phyloP scores from a whole-genome alignment of 1,284 basidiomycete genomes.

The Irpex lacteus region DNA sequence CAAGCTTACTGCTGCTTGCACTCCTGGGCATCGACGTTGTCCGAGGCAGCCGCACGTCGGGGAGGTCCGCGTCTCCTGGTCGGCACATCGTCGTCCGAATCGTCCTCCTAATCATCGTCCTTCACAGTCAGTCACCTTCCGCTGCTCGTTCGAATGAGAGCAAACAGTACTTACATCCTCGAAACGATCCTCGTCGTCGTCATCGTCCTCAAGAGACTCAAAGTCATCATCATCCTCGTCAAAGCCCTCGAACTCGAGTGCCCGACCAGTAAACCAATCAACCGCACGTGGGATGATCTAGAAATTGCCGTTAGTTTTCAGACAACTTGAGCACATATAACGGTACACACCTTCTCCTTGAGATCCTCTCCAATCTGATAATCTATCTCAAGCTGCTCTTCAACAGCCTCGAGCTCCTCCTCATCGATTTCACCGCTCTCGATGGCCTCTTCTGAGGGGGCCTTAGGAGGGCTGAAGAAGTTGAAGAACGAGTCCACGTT shows the following conservation, averaged over 20 bases:
- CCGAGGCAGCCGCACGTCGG: slow-evolving; percentile 42
- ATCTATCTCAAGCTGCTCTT: slow-evolving; percentile 93
- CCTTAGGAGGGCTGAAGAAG: slow-evolving; percentile 90
- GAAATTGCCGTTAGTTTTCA: neutral
- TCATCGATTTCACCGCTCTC: slow-evolving; percentile 80
- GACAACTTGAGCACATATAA: neutral
- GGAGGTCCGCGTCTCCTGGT: slow-evolving; percentile 54
- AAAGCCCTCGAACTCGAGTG: slow-evolving; percentile 83
- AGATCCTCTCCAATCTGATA: slow-evolving; percentile 99
- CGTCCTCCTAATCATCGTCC: slow-evolving; percentile 46
- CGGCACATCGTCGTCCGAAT: slow-evolving; percentile 58
- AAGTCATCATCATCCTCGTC: slow-evolving; percentile 70
- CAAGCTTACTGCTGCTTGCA: slow-evolving; percentile 77
- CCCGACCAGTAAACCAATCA: slow-evolving; percentile 97
- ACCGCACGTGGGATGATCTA: slow-evolving; percentile 93
- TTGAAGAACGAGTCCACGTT: slow-evolving; percentile 96
- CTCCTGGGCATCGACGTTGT: slow-evolving; percentile 69
- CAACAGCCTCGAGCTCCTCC: slow-evolving; percentile 87
- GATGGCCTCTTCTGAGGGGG: slow-evolving; percentile 66
- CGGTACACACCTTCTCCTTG: slow-evolving; percentile 81
- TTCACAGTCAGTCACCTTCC: slow-evolving; percentile 15
- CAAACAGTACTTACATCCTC: slow-evolving; percentile 40
- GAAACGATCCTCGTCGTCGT: slow-evolving; percentile 48
- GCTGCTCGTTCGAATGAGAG: slow-evolving; percentile 9
- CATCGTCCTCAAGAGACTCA: slow-evolving; percentile 55